These are phyloP conservation scores for Fraxinus cuspidata DNA, from an alignment of 257 asterid genomes.

Conservation along the genomic window DNA sequence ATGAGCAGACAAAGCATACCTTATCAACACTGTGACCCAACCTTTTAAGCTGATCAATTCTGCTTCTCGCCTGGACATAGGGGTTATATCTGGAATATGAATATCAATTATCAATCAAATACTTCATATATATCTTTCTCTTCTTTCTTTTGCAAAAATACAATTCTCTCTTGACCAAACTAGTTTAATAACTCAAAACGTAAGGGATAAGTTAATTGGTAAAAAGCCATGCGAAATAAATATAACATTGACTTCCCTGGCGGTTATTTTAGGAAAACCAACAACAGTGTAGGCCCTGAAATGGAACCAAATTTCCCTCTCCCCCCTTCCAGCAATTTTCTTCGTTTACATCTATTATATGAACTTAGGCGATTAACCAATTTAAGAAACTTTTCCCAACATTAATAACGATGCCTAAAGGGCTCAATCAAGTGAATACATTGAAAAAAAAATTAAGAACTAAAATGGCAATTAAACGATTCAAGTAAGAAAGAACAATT, in stretches of 20 bases:
- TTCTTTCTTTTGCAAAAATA: neutral
- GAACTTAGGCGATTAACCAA: neutral
- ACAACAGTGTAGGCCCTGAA: neutral
- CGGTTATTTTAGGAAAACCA: neutral
- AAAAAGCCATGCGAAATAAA: neutral
- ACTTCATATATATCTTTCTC: neutral
- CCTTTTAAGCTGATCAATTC: slow-evolving; percentile 97
- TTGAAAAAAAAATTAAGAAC: neutral
- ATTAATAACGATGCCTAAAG: neutral
- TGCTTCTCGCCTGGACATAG: slow-evolving; percentile 95
- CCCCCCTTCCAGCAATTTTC: slow-evolving; percentile 1
- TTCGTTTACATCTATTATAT: neutral
- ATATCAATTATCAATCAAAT: slow-evolving; percentile 17
- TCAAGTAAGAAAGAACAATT: neutral
- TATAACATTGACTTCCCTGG: neutral
- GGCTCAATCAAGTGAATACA: neutral
- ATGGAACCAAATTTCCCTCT: neutral
- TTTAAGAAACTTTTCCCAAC: neutral
- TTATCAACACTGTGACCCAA: slow-evolving; percentile 98
- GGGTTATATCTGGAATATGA: slow-evolving; percentile 73
- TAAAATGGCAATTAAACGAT: neutral
- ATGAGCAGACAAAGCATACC: slow-evolving; percentile 47
- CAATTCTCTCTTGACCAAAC: slow-evolving; percentile 5
- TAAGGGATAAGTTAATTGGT: neutral
- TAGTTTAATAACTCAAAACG: slow-evolving; percentile 12